Percentiles rank a stretch among this genome's conserved stretches.
phyloP scores from a whole-genome alignment of 306 rosid genomes.

The Cucumis melo region DNA sequence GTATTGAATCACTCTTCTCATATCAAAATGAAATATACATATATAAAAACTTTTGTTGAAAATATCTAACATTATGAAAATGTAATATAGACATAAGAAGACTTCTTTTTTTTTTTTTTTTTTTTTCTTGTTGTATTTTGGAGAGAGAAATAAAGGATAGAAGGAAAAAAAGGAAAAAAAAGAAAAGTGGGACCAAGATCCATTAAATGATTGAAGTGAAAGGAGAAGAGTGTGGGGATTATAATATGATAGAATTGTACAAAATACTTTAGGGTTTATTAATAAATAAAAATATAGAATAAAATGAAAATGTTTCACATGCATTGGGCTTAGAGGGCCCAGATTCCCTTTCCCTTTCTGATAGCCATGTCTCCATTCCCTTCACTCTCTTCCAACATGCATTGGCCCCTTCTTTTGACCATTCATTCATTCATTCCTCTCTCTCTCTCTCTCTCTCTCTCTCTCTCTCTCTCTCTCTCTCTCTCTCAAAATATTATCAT shows the following conservation, averaged over 20 bases:
- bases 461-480: slow-evolving; percentile 7
- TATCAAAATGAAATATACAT: too few relatives aligned
- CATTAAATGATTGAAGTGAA: background rate
- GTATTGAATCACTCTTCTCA: too few relatives aligned
- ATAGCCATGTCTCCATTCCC: slow-evolving; percentile 10
- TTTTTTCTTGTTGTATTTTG: too few relatives aligned
- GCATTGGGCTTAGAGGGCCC: slow-evolving; percentile 28
- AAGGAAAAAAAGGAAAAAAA: background rate
- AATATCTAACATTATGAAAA: too few relatives aligned
- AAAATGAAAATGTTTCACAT: slow-evolving; percentile 4
- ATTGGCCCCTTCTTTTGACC: slow-evolving; percentile 9
- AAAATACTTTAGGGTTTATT: background rate
- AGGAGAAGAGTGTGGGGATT: background rate
- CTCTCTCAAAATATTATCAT: too few relatives aligned
- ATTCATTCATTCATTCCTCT: slow-evolving; percentile 25
- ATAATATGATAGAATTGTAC: background rate
- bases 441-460: slow-evolving; percentile 6
- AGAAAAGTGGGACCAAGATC: background rate
- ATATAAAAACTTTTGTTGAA: too few relatives aligned
- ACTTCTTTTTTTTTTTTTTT: too few relatives aligned
- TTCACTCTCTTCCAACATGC: slow-evolving; percentile 42
- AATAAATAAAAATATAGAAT: background rate
- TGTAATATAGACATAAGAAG: too few relatives aligned
- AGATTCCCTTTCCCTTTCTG: slow-evolving; percentile 7
- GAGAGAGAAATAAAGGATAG: too few relatives aligned